Evolutionary conservation across 2,329 filamentous ascomycete genomes (phyloP).

Genomic region (Xylariaceae sp.): DNA sequence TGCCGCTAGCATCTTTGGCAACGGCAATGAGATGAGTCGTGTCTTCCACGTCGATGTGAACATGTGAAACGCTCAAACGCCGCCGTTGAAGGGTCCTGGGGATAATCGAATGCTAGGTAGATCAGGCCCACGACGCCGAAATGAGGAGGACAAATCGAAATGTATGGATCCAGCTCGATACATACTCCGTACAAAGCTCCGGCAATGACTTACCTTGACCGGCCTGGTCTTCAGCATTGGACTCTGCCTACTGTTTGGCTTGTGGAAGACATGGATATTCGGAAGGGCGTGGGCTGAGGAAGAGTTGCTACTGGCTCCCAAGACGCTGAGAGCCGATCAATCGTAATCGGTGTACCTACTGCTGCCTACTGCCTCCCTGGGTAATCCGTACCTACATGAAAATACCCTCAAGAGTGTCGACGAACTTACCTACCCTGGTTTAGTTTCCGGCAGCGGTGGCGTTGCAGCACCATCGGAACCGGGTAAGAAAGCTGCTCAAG

Average conservation of each 20-base stretch:
- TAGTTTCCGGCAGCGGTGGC: slow-evolving; percentile 13
- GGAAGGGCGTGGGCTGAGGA: neutral
- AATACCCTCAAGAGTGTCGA: neutral
- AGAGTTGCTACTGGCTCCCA: slow-evolving; percentile 7
- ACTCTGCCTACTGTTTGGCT: slow-evolving; percentile 10
- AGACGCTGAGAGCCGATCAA: neutral
- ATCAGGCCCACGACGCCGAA: neutral
- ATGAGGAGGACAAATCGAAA: neutral
- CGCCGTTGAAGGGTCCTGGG: neutral
- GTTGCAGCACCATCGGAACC: slow-evolving; percentile 15
- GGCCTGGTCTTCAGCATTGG: neutral
- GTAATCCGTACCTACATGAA: neutral
- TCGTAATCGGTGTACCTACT: neutral
- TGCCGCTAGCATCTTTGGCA: neutral
- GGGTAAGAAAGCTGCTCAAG: slow-evolving; percentile 1
- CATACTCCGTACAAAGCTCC: neutral
- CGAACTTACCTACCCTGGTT: slow-evolving; percentile 1
- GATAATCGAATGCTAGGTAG: neutral
- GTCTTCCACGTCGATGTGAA: neutral
- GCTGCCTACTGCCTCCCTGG: neutral
- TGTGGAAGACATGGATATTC: slow-evolving; percentile 6
- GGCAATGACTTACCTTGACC: neutral
- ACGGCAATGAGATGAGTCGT: neutral
- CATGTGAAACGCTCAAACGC: neutral
- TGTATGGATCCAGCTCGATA: neutral